Conservation (phyloP, 768 basidiomycete genomes). For the Favolaschia claudopus region DNA sequence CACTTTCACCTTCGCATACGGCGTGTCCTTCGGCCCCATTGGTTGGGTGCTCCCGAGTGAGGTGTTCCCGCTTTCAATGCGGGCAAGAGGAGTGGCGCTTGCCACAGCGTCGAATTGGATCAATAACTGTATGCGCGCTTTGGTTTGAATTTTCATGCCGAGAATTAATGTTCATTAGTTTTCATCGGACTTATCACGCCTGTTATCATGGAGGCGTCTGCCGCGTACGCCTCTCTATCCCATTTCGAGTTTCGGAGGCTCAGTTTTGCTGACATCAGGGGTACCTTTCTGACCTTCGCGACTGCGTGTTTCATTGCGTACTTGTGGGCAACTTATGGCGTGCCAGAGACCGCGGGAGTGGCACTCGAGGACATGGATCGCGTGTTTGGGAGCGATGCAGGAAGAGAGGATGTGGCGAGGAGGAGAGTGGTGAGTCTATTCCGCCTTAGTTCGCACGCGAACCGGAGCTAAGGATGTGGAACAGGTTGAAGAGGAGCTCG, state of each 20-base stretch:
- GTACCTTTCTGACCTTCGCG: slow-evolving; percentile 75
- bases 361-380: slow-evolving; percentile 80
- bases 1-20: slow-evolving; percentile 79
- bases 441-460: neutral
- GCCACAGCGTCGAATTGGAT: slow-evolving; percentile 89
- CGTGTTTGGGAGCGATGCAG: slow-evolving; percentile 68
- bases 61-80: slow-evolving; percentile 80
- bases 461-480: neutral
- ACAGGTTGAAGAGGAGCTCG: slow-evolving; percentile 67
- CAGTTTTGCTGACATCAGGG: slow-evolving; percentile 42
- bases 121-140: slow-evolving; percentile 78
- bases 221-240: slow-evolving; percentile 48
- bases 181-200: slow-evolving; percentile 80
- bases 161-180: slow-evolving; percentile 49
- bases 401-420: slow-evolving; percentile 56
- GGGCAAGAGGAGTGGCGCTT: slow-evolving; percentile 83
- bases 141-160: neutral
- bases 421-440: slow-evolving; percentile 58
- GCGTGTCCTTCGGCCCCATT: slow-evolving; percentile 79
- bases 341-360: slow-evolving; percentile 82
- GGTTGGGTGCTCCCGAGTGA: slow-evolving; percentile 88
- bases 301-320: slow-evolving; percentile 71
- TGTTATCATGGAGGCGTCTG: slow-evolving; percentile 64
- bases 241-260: neutral
- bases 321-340: slow-evolving; percentile 71